A percentile compares a stretch with the other conserved stretches of the same genome.
Evolutionary conservation across 495 filamentous ascomycete species (phyloP).

Genomic region (Viridothelium virens): DNA sequence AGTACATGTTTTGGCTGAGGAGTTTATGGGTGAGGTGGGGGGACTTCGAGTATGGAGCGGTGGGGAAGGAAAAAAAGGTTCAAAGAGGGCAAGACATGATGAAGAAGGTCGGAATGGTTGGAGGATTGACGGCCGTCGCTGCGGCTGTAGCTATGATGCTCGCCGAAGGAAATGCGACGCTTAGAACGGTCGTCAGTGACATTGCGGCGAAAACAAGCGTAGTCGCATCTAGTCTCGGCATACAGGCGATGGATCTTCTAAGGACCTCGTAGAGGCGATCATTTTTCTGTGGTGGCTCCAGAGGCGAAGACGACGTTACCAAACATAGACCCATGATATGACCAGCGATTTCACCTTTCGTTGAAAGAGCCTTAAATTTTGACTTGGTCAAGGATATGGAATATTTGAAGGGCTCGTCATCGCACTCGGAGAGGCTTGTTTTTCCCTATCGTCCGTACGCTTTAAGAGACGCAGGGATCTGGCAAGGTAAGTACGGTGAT

Average conservation of each 20-base stretch:
- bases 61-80: background rate
- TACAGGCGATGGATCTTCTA: background rate
- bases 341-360: no score
- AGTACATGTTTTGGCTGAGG: constrained; percentile 29
- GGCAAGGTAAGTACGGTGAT: no score
- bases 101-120: constrained; percentile 12
- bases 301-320: no score
- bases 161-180: background rate
- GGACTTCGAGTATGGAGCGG: constrained; percentile 17
- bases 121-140: constrained; percentile 2
- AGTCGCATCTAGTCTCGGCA: background rate
- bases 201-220: background rate
- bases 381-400: no score
- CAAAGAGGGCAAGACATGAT: background rate
- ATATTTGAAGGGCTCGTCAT: no score
- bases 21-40: constrained; percentile 23
- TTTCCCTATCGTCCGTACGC: no score
- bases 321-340: no score
- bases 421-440: no score
- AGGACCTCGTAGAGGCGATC: background rate
- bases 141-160: background rate
- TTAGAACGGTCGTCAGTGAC: background rate
- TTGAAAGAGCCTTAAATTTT: no score
- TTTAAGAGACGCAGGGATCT: no score
- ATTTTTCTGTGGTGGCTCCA: no score